Base-by-base conservation (phyloP, 352 stramenopile genomes). In the Thraustochytrium striatum region DNA sequence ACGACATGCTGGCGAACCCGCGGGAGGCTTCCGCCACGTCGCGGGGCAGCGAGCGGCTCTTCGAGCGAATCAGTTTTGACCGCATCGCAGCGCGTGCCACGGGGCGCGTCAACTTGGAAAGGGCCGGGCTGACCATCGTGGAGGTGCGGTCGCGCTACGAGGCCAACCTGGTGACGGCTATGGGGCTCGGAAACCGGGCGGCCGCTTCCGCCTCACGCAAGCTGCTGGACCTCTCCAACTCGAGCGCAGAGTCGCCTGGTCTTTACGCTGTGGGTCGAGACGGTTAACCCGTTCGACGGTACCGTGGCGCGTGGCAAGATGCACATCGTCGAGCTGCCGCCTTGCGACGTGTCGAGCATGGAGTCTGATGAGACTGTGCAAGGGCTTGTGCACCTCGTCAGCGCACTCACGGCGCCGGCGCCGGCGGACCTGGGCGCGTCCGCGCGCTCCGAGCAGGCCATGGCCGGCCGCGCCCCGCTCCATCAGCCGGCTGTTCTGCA, bases 251-350 rank as follows among this genome's bases (percentile, higher is more conserved):
- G n/a, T n/a, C n/a, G 33, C 8, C 32, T 73, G 0, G 9, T 75
- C 1, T 61, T 33, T 32, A 75, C 39, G 0, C 8, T 72, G 13
- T 72, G 65, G 65, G 50, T 61, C 0, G 65, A 75, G 11, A 44
- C 30, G 35, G 25, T 25, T 43, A 43, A 75, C 39, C 32, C 59
- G 21, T 47, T 28, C 32, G 19, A 9, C 11, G 5, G 61, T 8
- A 8, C 16, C 19, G 9, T 7, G 16, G 38, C 1, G 1, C 33
- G 30, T 36, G 8, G 65, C 44, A 75, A 75, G 39, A 72, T 75
- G 39, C 65, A 75, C 65, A 75, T 75, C n/a, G 39, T 75, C 7
- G 44, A 75, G 65, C 11, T 35, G 25, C 65, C 2, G 19, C 65
- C n/a, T 30, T 16, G 47, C 47, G 16, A 25, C 65, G 11, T 16